Evolutionary conservation across 2,329 filamentous ascomycete genomes (phyloP).

Genomic region (Ustilaginoidea virens): DNA sequence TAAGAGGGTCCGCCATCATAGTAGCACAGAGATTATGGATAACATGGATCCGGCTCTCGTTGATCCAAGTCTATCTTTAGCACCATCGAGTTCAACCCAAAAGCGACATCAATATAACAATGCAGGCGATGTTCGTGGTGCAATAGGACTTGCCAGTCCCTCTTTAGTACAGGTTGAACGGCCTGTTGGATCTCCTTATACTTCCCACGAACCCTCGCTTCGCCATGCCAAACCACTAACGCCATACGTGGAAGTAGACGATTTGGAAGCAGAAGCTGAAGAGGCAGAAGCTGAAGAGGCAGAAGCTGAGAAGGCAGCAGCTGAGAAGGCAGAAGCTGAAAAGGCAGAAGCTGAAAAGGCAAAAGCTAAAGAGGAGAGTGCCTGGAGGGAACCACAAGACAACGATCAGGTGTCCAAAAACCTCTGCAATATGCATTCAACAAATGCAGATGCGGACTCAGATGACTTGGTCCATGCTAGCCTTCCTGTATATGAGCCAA

Average conservation of each 20-base stretch:
- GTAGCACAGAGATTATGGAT: conserved; percentile 16
- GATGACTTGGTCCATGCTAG: too few relatives aligned
- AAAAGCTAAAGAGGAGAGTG: neutral
- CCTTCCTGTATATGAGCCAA: neutral
- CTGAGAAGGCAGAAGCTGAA: neutral
- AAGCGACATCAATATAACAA: neutral
- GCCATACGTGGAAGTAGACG: conserved; percentile 34
- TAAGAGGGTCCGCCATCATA: conserved; percentile 22
- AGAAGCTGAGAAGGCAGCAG: conserved; percentile 9
- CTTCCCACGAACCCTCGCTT: conserved; percentile 28
- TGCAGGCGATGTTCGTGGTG: conserved; percentile 6
- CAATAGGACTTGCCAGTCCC: too few relatives aligned
- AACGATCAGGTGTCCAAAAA: neutral
- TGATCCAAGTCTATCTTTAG: conserved; percentile 7
- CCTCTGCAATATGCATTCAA: too few relatives aligned
- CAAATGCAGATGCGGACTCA: too few relatives aligned
- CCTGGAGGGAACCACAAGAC: neutral
- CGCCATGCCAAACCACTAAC: conserved; percentile 35
- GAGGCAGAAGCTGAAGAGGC: conserved; percentile 4
- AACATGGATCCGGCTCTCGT: conserved; percentile 40
- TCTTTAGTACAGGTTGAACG: neutral
- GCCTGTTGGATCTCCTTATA: neutral
- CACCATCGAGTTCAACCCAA: neutral
- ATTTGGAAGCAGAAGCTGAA: conserved; percentile 18
- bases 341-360: conserved; percentile 15